Conservation (phyloP, 495 filamentous ascomycete genomes). For the Penicillium parvum region DNA sequence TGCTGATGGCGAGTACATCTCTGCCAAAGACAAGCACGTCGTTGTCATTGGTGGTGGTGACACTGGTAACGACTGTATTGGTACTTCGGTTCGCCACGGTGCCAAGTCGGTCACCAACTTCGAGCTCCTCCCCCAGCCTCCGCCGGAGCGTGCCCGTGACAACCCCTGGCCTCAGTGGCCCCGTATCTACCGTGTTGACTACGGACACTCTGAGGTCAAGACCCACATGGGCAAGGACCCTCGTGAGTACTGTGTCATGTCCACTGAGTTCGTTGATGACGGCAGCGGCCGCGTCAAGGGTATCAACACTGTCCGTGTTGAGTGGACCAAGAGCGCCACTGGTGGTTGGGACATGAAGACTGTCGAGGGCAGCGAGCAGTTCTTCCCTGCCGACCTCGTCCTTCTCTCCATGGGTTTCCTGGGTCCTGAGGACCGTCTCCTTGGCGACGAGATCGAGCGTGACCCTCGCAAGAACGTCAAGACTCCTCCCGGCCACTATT, state of each 20-base stretch:
- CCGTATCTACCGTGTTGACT: slow-evolving; percentile 96
- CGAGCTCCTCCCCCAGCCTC: slow-evolving; percentile 92
- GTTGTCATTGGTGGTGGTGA: slow-evolving; percentile 98
- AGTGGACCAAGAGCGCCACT: slow-evolving; percentile 86
- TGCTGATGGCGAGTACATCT: slow-evolving; percentile 84
- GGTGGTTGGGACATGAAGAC: slow-evolving; percentile 99
- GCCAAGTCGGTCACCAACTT: slow-evolving; percentile 98
- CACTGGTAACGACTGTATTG: slow-evolving; percentile 98
- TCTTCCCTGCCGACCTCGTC: slow-evolving; percentile 96
- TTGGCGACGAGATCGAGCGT: slow-evolving; percentile 84
- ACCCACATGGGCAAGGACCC: slow-evolving; percentile 97
- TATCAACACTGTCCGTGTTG: slow-evolving; percentile 95
- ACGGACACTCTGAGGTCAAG: slow-evolving; percentile 94
- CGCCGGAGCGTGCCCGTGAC: slow-evolving; percentile 87
- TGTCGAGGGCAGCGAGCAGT: slow-evolving; percentile 88
- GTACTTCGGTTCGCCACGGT: slow-evolving; percentile 95
- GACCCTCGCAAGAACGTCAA: slow-evolving; percentile 97
- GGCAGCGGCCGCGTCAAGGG: slow-evolving; percentile 86
- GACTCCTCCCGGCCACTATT: slow-evolving; percentile 85
- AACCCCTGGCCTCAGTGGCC: slow-evolving; percentile 99
- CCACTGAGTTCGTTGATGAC: slow-evolving; percentile 94
- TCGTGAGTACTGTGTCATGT: slow-evolving; percentile 98
- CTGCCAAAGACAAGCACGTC: slow-evolving; percentile 94
- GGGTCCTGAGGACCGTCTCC: slow-evolving; percentile 84
- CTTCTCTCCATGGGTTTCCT: slow-evolving; percentile 98